Conservation (phyloP, 73 alveolate genomes). For the Paramecium sexaurelia region DNA sequence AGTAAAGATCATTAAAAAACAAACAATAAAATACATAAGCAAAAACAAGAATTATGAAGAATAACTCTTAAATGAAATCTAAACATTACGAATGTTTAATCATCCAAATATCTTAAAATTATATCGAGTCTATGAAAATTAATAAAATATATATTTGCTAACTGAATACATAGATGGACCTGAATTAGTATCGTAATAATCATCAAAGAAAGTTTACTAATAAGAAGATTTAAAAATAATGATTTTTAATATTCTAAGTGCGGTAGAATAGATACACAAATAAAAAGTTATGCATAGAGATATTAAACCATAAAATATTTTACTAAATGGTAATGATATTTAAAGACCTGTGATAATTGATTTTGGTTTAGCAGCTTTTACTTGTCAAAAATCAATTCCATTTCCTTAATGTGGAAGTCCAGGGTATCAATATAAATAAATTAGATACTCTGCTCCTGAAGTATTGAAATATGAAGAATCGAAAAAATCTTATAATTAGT, state of each 20-base stretch:
- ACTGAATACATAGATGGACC: slow-evolving; percentile 18
- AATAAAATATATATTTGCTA: background rate
- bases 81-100: background rate
- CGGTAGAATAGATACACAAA: background rate
- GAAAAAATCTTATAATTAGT: background rate
- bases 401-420: slow-evolving; percentile 60
- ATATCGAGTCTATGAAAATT: slow-evolving; percentile 9
- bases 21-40: background rate
- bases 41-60: slow-evolving; percentile 30
- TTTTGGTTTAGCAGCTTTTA: slow-evolving; percentile 20
- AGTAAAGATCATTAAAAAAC: slow-evolving; percentile 6
- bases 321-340: background rate
- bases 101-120: slow-evolving; percentile 27
- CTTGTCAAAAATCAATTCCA: background rate
- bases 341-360: slow-evolving; percentile 19
- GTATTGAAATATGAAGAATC: slow-evolving; percentile 43
- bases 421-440: background rate
- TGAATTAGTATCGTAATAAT: background rate
- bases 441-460: slow-evolving; percentile 42
- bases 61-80: background rate
- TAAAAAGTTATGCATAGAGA: slow-evolving; percentile 30
- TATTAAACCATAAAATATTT: slow-evolving; percentile 30
- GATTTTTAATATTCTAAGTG: background rate
- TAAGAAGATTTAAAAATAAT: background rate
- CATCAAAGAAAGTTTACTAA: slow-evolving; percentile 2